Base-by-base conservation (phyloP, 257 asterid genomes). In the Voacanga thouarsii region DNA sequence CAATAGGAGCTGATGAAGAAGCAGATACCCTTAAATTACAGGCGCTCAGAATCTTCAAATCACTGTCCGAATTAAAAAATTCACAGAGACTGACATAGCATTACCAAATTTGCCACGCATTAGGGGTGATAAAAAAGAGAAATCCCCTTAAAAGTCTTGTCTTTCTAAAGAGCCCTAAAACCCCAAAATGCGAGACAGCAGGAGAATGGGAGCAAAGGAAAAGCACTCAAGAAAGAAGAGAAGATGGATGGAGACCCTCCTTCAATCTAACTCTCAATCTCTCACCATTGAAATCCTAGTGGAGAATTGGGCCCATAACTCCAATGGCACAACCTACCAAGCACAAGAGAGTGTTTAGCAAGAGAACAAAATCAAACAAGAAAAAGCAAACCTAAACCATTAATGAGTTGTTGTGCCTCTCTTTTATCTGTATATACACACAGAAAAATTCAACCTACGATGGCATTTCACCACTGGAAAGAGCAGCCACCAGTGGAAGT, bases 271-370 rank as follows among this genome's bases (percentile, higher is more conserved):
- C 75, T 65, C 50, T 23, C 33, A 64, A 81, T 78, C 67, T 60
- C 41, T 28, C 83, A 83, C 89, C 88, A 86, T 83, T 80, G 79
- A 80, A 80, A 75, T 60, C 76, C 43, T 70, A 83, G 92, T 89
- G 92, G 92, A 81, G 45, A 76, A 69, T 44, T 78, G 94, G 94
- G 90, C 90, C 92, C 94, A 88, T 82, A 68, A 81, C 78, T 60
- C 84, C 81, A 87, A 76, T 78, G 66, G 83, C 85, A 75, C 88
- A 79, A 79, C 76, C 77, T 78, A 80, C 89, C 87, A 86, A 73
- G 87, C 89, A 78, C 77, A 83, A 83, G 84, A 80, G 79, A 77
- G 72, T 77, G 67, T 74, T 77, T 44, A 78, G 75, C 77, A 82
- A 82, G 75, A 71, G 83, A 69, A 76, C 78, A 82, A 79, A 59